phyloP scores from a whole-genome alignment of 148 eudicot genomes.

The Diospyros kaki region DNA sequence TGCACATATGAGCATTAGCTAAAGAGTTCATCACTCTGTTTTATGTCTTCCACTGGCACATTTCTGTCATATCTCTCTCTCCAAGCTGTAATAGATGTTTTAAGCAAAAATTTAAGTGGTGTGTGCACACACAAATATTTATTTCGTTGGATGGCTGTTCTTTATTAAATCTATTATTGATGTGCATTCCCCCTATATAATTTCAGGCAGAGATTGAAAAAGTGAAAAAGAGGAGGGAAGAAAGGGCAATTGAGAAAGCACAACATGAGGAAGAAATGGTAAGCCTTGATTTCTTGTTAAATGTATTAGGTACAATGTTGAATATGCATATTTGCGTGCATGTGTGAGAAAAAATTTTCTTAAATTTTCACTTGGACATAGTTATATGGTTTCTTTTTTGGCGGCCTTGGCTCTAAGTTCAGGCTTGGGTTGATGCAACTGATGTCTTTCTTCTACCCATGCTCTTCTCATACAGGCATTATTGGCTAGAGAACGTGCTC shows the following conservation, averaged over 20 bases:
- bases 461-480: slow-evolving; percentile 38
- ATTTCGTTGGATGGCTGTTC: background rate
- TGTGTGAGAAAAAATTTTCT: background rate
- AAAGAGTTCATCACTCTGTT: background rate
- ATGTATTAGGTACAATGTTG: background rate
- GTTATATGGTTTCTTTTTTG: background rate
- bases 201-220: slow-evolving; percentile 85
- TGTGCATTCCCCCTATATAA: background rate
- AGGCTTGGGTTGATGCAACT: background rate
- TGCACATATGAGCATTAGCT: background rate
- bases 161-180: background rate
- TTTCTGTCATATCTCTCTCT: background rate
- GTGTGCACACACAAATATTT: no score
- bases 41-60: background rate
- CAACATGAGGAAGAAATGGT: slow-evolving; percentile 93
- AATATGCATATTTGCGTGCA: no score
- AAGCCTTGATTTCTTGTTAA: slow-evolving; percentile 16
- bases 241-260: slow-evolving; percentile 88
- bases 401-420: background rate
- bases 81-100: background rate
- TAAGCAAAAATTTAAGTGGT: no score
- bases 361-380: background rate
- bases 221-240: slow-evolving; percentile 93
- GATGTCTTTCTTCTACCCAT: background rate
- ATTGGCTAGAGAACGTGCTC: slow-evolving; percentile 82